phyloP scores from a whole-genome alignment of 257 asterid genomes.

The Nicotiana tabacum region DNA sequence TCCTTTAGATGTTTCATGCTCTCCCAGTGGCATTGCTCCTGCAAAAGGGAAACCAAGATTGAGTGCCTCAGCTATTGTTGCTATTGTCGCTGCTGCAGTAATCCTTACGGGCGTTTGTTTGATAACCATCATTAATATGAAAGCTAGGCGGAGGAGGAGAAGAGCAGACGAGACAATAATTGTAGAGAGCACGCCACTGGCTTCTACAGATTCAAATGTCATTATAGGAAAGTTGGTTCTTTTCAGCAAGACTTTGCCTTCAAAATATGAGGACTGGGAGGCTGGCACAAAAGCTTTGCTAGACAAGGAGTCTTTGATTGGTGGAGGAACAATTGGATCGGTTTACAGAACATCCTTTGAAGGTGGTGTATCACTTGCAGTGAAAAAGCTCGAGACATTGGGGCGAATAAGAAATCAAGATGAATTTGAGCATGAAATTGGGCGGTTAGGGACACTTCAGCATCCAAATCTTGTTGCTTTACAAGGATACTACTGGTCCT shows the following conservation, averaged over 20 bases:
- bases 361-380: slow-evolving; percentile 71
- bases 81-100: slow-evolving; percentile 79
- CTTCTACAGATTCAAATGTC: slow-evolving; percentile 69
- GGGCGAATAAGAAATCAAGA: slow-evolving; percentile 83
- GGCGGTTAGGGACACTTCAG: slow-evolving; percentile 56
- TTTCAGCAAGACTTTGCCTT: slow-evolving; percentile 73
- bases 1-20: slow-evolving; percentile 53
- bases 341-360: slow-evolving; percentile 76
- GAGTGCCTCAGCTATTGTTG: slow-evolving; percentile 65
- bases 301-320: slow-evolving; percentile 75
- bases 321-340: slow-evolving; percentile 88
- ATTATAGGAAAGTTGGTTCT: slow-evolving; percentile 86
- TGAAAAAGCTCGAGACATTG: slow-evolving; percentile 74
- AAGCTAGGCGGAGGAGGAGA: slow-evolving; percentile 48
- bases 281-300: slow-evolving; percentile 89
- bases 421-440: slow-evolving; percentile 83
- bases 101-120: slow-evolving; percentile 65
- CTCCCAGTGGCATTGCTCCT: slow-evolving; percentile 17
- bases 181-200: slow-evolving; percentile 68
- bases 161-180: slow-evolving; percentile 43
- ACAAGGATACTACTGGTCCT: slow-evolving; percentile 95
- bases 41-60: slow-evolving; percentile 48
- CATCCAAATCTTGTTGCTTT: slow-evolving; percentile 67
- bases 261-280: slow-evolving; percentile 96
- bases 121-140: slow-evolving; percentile 61